A percentile compares a stretch with the other conserved stretches of the same genome.
Evolutionary conservation across 345 rosid genomes (phyloP).

Genomic region (Citrus glauca): DNA sequence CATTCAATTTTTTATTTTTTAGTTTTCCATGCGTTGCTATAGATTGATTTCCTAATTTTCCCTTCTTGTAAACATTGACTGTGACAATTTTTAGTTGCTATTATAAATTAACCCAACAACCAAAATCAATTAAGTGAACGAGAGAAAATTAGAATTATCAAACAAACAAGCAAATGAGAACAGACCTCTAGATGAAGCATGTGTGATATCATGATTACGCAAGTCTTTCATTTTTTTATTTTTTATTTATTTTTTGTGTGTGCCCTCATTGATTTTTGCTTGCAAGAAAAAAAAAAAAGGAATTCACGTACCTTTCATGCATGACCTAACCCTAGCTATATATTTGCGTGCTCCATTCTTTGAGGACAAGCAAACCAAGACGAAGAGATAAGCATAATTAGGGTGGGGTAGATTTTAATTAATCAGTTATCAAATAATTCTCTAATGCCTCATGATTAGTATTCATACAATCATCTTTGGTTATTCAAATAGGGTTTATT

Average conservation of each 20-base stretch:
- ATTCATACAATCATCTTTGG: too few relatives aligned
- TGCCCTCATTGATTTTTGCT: not conserved
- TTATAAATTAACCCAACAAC: not conserved
- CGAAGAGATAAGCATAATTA: not conserved
- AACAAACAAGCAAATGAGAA: not conserved
- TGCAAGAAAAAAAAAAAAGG: slow-evolving; percentile 20
- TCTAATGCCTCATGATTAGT: not conserved
- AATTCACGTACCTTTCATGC: slow-evolving; percentile 17
- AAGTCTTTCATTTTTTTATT: not conserved
- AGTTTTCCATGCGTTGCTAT: not conserved
- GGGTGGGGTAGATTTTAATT: not conserved
- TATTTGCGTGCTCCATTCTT: not conserved
- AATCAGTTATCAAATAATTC: not conserved
- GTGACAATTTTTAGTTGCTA: not conserved
- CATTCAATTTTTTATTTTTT: not conserved
- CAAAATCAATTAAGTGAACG: not conserved
- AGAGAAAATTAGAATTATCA: not conserved
- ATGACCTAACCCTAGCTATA: not conserved
- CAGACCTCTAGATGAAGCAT: not conserved
- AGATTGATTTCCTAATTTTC: not conserved
- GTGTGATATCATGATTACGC: not conserved
- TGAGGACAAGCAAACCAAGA: not conserved
- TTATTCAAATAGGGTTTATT: not conserved
- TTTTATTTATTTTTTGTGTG: too few relatives aligned
- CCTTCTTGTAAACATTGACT: not conserved